Conservation (phyloP, 2,329 filamentous ascomycete genomes). For the Huntiella bhutanensis region DNA sequence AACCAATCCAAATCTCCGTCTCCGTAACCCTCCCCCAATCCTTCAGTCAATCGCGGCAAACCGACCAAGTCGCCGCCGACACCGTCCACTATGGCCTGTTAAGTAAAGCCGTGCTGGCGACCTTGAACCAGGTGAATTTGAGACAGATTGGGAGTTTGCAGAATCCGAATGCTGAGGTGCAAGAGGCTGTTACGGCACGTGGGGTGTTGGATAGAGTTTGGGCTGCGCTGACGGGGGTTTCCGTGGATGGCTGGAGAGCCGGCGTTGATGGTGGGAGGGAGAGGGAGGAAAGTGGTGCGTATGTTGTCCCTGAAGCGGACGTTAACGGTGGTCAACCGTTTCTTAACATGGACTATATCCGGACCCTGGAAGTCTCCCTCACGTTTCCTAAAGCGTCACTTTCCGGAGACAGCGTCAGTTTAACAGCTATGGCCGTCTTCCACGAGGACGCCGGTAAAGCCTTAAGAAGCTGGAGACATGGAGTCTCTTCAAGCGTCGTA, state of each 20-base stretch:
- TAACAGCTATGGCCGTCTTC: conserved; percentile 28
- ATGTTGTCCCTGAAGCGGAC: not conserved
- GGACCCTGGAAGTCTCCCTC: conserved; percentile 32
- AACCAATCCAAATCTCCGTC: conserved; percentile 43
- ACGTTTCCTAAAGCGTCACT: conserved; percentile 50
- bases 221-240: conserved; percentile 17
- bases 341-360: conserved; percentile 19
- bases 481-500: conserved; percentile 12
- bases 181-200: conserved; percentile 13
- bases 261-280: not conserved
- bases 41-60: conserved; percentile 38
- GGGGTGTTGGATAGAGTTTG: conserved; percentile 19
- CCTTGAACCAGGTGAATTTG: conserved; percentile 20
- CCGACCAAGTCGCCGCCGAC: conserved; percentile 44
- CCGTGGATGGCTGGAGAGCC: conserved; percentile 12
- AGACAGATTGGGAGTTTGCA: conserved; percentile 2
- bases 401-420: conserved; percentile 39
- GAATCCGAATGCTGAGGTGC: not conserved
- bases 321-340: conserved; percentile 15
- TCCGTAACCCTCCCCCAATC: conserved; percentile 34
- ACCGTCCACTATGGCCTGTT: conserved; percentile 60
- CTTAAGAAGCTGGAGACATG: conserved; percentile 7
- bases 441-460: conserved; percentile 13
- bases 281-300: conserved; percentile 4
- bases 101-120: conserved; percentile 42